These are phyloP conservation scores for Cunninghamia lanceolata DNA, from an alignment of 75 land plant genomes.

Conservation along the genomic window DNA sequence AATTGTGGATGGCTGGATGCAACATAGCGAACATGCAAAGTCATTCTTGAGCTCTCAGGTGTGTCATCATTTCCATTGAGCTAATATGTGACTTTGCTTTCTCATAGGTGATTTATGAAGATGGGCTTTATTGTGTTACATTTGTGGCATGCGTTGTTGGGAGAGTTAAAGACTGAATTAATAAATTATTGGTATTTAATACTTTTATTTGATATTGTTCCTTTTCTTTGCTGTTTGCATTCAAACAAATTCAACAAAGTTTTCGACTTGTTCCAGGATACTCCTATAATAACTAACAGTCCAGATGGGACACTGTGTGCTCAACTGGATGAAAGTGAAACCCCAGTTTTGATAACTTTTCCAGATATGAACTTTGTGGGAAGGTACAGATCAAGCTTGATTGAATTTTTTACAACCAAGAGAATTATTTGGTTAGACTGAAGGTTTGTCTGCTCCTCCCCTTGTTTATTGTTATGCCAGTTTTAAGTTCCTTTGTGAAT, in stretches of 20 bases:
- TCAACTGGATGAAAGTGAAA: slow-evolving; percentile 2
- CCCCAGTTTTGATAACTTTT: neutral
- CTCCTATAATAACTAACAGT: neutral
- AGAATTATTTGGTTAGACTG: neutral
- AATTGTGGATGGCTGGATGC: slow-evolving; percentile 78
- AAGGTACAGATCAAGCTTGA: slow-evolving; percentile 1
- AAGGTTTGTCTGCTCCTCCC: neutral
- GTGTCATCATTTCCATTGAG: neutral
- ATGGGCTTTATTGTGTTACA: neutral
- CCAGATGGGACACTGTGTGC: neutral
- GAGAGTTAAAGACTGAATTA: neutral
- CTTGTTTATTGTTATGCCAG: neutral
- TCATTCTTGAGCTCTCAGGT: slow-evolving; percentile 53
- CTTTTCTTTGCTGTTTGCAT: neutral
- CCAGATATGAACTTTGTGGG: neutral
- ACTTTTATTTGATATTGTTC: neutral
- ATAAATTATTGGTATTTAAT: neutral
- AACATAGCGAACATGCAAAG: slow-evolving; percentile 47
- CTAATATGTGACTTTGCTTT: neutral
- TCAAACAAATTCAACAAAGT: neutral
- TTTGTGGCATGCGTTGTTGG: neutral
- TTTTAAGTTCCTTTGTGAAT: neutral
- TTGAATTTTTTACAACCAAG: neutral
- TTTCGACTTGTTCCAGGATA: slow-evolving; percentile 2
- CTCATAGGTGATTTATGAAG: neutral